A percentile compares a stretch with the other conserved stretches of the same genome.
Conservation (phyloP, 768 basidiomycete genomes). For the Rhizopogon salebrosus region DNA sequence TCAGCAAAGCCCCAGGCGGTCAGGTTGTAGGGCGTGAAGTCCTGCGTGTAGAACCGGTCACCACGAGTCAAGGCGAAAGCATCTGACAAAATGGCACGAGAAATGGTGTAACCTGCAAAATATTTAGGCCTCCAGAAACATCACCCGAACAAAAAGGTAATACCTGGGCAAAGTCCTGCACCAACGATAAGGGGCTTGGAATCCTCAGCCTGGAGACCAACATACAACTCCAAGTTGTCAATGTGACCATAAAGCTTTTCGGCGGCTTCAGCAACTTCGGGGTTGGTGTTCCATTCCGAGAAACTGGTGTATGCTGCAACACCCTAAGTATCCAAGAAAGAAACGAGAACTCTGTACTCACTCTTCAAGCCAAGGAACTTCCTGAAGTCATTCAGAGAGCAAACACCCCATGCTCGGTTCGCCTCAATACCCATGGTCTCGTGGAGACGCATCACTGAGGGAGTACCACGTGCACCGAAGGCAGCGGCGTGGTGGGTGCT, state of each 20-base stretch:
- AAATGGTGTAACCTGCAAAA: conserved; percentile 68
- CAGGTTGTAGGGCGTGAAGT: conserved; percentile 75
- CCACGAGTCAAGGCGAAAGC: conserved; percentile 85
- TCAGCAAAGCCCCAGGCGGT: conserved; percentile 85
- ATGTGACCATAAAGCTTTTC: conserved; percentile 77
- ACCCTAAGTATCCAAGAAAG: neutral
- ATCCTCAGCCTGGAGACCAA: conserved; percentile 75
- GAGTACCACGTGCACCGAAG: conserved; percentile 76
- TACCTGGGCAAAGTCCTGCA: conserved; percentile 81
- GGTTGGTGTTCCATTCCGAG: conserved; percentile 77
- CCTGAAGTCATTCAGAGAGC: conserved; percentile 80
- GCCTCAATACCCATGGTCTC: conserved; percentile 85
- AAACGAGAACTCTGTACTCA: conserved; percentile 23
- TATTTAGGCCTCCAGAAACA: neutral
- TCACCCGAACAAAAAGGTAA: conserved; percentile 1
- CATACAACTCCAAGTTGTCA: conserved; percentile 75
- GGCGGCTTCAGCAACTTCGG: conserved; percentile 62
- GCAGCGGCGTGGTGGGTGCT: conserved; percentile 67
- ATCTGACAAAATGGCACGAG: conserved; percentile 80
- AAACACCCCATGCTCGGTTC: conserved; percentile 74
- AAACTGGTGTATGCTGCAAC: conserved; percentile 59
- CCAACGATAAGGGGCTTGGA: conserved; percentile 70
- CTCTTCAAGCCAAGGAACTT: conserved; percentile 78
- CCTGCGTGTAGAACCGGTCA: conserved; percentile 77
- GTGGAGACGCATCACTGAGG: conserved; percentile 66